Percentiles rank a stretch among this genome's conserved stretches.
Conservation (phyloP, 345 rosid species). For the Gossypium longicalyx region DNA sequence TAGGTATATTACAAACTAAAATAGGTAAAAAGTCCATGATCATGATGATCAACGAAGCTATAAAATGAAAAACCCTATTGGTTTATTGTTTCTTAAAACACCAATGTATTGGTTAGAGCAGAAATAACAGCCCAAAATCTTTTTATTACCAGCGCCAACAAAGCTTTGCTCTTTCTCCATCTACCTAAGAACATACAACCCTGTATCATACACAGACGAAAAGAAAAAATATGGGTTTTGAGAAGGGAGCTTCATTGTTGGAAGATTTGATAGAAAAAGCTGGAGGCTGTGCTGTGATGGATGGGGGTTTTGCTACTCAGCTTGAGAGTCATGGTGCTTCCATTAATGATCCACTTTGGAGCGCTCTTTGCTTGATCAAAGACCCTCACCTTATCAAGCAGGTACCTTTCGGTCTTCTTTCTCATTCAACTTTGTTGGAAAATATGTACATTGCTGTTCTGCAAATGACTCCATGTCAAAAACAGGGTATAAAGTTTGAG, state of each 20-base stretch:
- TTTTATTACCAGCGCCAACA: background rate
- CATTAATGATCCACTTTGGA: conserved; percentile 89
- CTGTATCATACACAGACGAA: background rate
- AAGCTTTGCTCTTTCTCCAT: background rate
- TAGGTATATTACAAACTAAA: background rate
- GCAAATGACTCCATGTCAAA: background rate
- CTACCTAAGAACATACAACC: background rate
- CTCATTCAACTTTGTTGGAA: background rate
- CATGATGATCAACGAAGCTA: background rate
- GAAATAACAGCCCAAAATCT: background rate
- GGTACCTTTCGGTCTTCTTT: conserved; percentile 27
- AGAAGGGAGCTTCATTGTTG: conserved; percentile 38
- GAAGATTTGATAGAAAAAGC: conserved; percentile 61
- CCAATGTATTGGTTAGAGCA: too few species aligned
- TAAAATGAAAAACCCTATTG: background rate
- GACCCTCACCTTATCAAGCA: conserved; percentile 62
- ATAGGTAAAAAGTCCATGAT: background rate
- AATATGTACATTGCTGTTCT: background rate
- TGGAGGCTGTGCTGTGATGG: conserved; percentile 89
- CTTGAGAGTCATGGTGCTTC: conserved; percentile 80
- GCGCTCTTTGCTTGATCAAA: conserved; percentile 78
- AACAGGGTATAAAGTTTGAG: background rate
- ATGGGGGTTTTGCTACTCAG: conserved; percentile 95
- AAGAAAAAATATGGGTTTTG: conserved; percentile 41
- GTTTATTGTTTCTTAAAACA: background rate